Evolutionary conservation across 306 rosid species (phyloP).

Genomic region (Vigna hirtella): DNA sequence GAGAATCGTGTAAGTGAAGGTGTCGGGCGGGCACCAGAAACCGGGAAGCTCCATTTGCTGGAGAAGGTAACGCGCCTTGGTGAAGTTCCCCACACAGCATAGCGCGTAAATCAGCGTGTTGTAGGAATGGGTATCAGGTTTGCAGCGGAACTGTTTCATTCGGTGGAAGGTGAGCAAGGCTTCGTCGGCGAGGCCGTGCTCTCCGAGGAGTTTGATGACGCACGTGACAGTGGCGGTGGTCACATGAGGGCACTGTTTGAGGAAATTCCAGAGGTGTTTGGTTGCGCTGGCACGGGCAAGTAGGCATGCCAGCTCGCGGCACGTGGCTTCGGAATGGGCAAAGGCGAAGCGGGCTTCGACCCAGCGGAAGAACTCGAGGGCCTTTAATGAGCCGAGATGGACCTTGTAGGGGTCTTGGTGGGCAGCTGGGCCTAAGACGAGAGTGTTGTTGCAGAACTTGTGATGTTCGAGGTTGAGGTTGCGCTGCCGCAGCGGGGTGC

Average conservation of each 20-base stretch:
- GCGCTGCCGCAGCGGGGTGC: conserved; percentile 77
- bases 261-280: conserved; percentile 69
- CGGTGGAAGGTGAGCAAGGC: conserved; percentile 71
- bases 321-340: conserved; percentile 64
- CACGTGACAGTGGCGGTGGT: conserved; percentile 72
- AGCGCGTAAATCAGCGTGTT: conserved; percentile 69
- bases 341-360: conserved; percentile 66
- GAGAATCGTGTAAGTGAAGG: conserved; percentile 71
- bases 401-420: conserved; percentile 60
- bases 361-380: conserved; percentile 79
- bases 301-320: conserved; percentile 79
- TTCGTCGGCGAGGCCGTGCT: conserved; percentile 73
- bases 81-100: conserved; percentile 74
- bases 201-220: conserved; percentile 89
- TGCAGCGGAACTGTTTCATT: conserved; percentile 78
- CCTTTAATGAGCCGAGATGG: conserved; percentile 61
- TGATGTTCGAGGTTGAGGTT: conserved; percentile 55
- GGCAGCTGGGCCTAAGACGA: conserved; percentile 83
- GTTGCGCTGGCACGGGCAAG: conserved; percentile 61
- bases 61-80: conserved; percentile 70
- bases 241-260: conserved; percentile 31
- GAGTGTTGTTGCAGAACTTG: conserved; percentile 46
- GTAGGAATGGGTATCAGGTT: conserved; percentile 74
- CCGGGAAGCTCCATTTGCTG: conserved; percentile 95
- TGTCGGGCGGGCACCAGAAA: conserved; percentile 79